Percentiles rank a stretch among this genome's conserved stretches.
phyloP scores from a whole-genome alignment of 108 stramenopile species.

The Cylindrotheca closterium region DNA sequence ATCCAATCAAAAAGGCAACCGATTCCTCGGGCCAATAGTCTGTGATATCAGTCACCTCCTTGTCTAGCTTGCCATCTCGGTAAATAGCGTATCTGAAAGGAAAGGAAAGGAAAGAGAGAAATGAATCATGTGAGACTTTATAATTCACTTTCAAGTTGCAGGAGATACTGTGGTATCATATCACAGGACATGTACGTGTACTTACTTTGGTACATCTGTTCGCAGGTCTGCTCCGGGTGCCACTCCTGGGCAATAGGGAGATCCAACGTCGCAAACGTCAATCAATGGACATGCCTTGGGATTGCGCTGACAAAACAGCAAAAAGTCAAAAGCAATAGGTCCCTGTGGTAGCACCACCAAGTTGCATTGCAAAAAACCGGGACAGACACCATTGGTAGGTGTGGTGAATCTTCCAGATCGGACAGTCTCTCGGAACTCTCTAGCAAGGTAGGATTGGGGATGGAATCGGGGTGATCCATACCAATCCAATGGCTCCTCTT shows the following conservation, averaged over 20 bases:
- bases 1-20: conserved; percentile 86
- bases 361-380: conserved; percentile 86
- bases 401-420: conserved; percentile 36
- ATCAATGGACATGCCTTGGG: conserved; percentile 85
- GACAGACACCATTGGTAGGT: conserved; percentile 79
- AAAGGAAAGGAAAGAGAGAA: not conserved
- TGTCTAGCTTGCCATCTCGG: conserved; percentile 57
- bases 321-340: conserved; percentile 76
- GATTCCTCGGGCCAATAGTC: conserved; percentile 71
- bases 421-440: conserved; percentile 43
- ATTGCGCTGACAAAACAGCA: conserved; percentile 88
- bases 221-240: conserved; percentile 61
- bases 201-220: conserved; percentile 71
- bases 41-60: conserved; percentile 63
- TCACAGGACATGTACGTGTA: too few species aligned
- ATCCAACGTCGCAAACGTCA: conserved; percentile 77
- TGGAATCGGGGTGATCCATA: conserved; percentile 42
- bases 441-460: conserved; percentile 18
- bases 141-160: not conserved
- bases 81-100: conserved; percentile 65
- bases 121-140: not conserved
- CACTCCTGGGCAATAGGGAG: conserved; percentile 32
- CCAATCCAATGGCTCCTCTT: conserved; percentile 26
- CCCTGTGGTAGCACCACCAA: conserved; percentile 76
- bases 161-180: too few species aligned